Conservation (phyloP, 1,284 basidiomycete genomes). For the Ustilago vetiveriae region DNA sequence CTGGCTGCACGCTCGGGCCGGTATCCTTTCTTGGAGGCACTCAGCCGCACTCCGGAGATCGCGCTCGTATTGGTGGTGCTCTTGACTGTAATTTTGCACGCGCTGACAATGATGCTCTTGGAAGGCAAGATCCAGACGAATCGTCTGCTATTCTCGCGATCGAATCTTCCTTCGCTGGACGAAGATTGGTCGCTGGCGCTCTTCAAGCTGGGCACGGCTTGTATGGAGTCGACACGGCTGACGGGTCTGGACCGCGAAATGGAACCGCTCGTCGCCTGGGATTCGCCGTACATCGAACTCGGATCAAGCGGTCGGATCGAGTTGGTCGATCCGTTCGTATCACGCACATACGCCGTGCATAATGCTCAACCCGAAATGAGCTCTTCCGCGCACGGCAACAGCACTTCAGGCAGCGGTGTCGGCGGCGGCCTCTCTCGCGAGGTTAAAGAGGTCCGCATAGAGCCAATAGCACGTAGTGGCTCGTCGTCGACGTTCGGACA, state of each 20-base stretch:
- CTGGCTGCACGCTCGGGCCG: slow-evolving; percentile 32
- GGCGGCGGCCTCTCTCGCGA: slow-evolving; percentile 37
- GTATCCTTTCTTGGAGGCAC: slow-evolving; percentile 57
- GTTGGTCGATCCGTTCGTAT: slow-evolving; percentile 16
- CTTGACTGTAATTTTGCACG: slow-evolving; percentile 55
- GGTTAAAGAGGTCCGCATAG: slow-evolving; percentile 47
- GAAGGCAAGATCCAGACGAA: slow-evolving; percentile 40
- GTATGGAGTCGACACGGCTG: slow-evolving; percentile 60
- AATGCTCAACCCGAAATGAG: neutral
- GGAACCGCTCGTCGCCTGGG: slow-evolving; percentile 41
- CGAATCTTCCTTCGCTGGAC: slow-evolving; percentile 45
- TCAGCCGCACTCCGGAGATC: slow-evolving; percentile 54
- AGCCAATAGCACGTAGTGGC: slow-evolving; percentile 17
- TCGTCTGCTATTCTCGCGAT: slow-evolving; percentile 49
- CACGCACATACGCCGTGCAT: slow-evolving; percentile 3
- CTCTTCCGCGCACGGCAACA: neutral
- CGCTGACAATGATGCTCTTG: slow-evolving; percentile 56
- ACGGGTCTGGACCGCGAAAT: slow-evolving; percentile 55
- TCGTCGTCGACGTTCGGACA: slow-evolving; percentile 9
- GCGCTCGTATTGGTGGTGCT: slow-evolving; percentile 45
- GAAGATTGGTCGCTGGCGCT: slow-evolving; percentile 62
- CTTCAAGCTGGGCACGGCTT: slow-evolving; percentile 62
- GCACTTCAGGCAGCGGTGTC: neutral
- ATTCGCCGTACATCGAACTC: slow-evolving; percentile 59
- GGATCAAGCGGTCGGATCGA: slow-evolving; percentile 29